A percentile compares a stretch with the other conserved stretches of the same genome.
phyloP scores from a whole-genome alignment of 164 flowering plant species.

The Buxus sempervirens region DNA sequence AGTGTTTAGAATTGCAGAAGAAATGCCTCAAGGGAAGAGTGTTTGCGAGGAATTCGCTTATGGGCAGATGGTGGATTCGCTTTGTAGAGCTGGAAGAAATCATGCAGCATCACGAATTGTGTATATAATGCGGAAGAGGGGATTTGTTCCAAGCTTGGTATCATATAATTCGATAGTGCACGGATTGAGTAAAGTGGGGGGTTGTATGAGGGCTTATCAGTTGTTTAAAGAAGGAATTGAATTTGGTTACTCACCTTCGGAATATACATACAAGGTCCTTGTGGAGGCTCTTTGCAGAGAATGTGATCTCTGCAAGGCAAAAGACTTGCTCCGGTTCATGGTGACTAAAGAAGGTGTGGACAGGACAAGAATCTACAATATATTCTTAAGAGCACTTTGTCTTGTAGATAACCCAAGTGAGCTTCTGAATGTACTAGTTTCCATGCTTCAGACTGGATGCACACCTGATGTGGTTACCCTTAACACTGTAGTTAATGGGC shows the following conservation, averaged over 20 bases:
- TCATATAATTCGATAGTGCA: constrained; percentile 77
- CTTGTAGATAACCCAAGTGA: constrained; percentile 59
- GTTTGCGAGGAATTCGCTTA: constrained; percentile 63
- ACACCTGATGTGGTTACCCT: constrained; percentile 77
- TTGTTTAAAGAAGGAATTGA: constrained; percentile 66
- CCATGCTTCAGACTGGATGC: constrained; percentile 72
- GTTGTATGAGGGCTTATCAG: constrained; percentile 86
- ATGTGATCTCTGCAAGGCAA: constrained; percentile 56
- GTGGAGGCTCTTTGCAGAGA: constrained; percentile 67
- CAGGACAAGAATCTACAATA: constrained; percentile 69
- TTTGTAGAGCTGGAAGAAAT: constrained; percentile 55
- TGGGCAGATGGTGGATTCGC: constrained; percentile 79
- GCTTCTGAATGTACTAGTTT: constrained; percentile 67
- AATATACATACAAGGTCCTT: constrained; percentile 60
- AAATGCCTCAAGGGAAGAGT: constrained; percentile 73
- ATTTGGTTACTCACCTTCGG: constrained; percentile 64
- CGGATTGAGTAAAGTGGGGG: constrained; percentile 72
- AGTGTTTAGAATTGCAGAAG: constrained; percentile 73
- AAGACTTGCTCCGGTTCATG: constrained; percentile 53
- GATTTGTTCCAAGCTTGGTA: constrained; percentile 50
- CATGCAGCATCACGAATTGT: constrained; percentile 93
- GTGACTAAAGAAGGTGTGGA: constrained; percentile 42
- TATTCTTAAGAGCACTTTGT: constrained; percentile 76
- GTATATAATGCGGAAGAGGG: constrained; percentile 78
- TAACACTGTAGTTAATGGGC: constrained; percentile 73